These are phyloP conservation scores for Ilyonectria destructans DNA, from an alignment of 2,329 filamentous ascomycete species.

Conservation along the genomic window DNA sequence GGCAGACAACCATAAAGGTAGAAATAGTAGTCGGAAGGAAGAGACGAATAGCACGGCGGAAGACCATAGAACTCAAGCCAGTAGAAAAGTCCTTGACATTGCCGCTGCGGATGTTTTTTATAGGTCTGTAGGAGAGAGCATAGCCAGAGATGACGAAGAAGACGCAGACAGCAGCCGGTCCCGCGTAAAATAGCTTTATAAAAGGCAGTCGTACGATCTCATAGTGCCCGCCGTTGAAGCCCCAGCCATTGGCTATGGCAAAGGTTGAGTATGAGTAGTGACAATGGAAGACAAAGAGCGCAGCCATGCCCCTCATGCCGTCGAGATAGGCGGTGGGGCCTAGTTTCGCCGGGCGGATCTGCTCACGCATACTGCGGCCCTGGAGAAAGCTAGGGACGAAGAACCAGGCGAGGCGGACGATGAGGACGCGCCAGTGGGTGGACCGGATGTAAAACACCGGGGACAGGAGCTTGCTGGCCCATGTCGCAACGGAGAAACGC, in stretches of 20 bases:
- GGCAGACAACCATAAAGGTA: constrained; percentile 63
- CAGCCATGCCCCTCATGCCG: constrained; percentile 71
- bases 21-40: constrained; percentile 68
- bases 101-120: constrained; percentile 61
- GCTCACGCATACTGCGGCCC: constrained; percentile 59
- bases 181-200: constrained; percentile 68
- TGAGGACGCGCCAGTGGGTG: constrained; percentile 51
- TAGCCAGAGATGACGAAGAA: constrained; percentile 77
- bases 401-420: constrained; percentile 60
- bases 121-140: constrained; percentile 68
- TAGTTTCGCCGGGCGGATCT: constrained; percentile 58
- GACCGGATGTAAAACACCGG: too few species aligned
- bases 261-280: constrained; percentile 70
- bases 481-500: too few species aligned
- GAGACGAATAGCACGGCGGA: constrained; percentile 67
- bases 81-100: constrained; percentile 57
- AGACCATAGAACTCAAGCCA: constrained; percentile 65
- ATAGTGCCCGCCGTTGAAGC: constrained; percentile 61
- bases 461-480: too few species aligned
- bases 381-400: constrained; percentile 68
- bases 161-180: constrained; percentile 71
- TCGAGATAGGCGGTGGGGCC: constrained; percentile 71
- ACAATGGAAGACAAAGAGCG: constrained; percentile 71
- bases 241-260: constrained; percentile 67
- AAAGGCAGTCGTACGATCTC: constrained; percentile 68